Percentiles rank a stretch among this genome's conserved stretches.
Evolutionary conservation across 495 filamentous ascomycete genomes (phyloP).

Genomic region (Annulohypoxylon moriforme): DNA sequence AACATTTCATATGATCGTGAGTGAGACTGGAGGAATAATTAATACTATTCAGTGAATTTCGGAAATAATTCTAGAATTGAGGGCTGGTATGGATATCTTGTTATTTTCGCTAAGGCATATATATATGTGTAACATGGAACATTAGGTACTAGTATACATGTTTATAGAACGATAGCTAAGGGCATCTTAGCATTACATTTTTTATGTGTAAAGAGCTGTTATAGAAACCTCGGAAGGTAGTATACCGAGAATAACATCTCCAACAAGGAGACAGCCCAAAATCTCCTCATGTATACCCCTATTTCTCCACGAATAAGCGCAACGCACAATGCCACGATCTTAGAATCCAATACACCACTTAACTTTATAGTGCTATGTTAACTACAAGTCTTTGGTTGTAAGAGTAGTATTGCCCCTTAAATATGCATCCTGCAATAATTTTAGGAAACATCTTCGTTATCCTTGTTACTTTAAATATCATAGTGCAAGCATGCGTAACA

Average conservation of each 20-base stretch:
- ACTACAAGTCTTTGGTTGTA: not conserved
- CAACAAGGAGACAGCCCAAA: slow-evolving; percentile 1
- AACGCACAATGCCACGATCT: not conserved
- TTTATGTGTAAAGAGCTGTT: not conserved
- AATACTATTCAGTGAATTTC: too few relatives aligned
- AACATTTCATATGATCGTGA: too few relatives aligned
- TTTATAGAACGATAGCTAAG: too few relatives aligned
- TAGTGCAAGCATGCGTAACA: slow-evolving; percentile 35
- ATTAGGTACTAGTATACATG: too few relatives aligned
- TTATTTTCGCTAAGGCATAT: too few relatives aligned
- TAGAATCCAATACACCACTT: not conserved
- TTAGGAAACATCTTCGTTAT: slow-evolving; percentile 40
- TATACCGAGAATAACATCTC: not conserved
- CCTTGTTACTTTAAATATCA: not conserved
- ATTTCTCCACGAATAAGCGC: not conserved
- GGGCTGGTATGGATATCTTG: too few relatives aligned
- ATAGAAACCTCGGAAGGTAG: not conserved
- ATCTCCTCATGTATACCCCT: not conserved
- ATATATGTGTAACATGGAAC: too few relatives aligned
- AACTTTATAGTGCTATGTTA: not conserved
- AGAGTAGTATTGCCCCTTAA: slow-evolving; percentile 10
- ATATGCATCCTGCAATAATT: slow-evolving; percentile 59
- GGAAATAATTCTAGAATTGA: too few relatives aligned
- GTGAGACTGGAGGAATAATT: not conserved
- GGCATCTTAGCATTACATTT: not conserved